phyloP scores from a whole-genome alignment of 164 flowering plant species.

The Magnolia changhungtana region DNA sequence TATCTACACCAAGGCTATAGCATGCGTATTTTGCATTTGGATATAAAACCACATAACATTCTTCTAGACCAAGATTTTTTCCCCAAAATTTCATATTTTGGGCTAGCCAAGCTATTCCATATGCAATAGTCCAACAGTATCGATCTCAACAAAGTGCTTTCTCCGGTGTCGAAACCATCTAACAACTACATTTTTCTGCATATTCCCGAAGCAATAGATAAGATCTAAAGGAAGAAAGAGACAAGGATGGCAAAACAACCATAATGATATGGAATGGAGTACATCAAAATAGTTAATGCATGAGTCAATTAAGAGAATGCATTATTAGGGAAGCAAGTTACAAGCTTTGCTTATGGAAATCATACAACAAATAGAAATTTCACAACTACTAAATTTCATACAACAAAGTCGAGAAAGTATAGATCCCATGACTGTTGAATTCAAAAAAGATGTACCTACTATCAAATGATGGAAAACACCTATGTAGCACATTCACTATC shows the following conservation, averaged over 20 bases:
- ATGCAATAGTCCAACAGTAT: constrained; percentile 16
- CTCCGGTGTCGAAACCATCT: constrained; percentile 54
- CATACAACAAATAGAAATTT: no score
- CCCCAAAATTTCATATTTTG: constrained; percentile 18
- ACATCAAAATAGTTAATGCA: no score
- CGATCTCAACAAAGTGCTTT: constrained; percentile 50
- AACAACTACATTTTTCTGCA: constrained; percentile 39
- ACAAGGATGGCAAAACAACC: no score
- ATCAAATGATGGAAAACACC: constrained; percentile 85
- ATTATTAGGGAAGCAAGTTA: no score
- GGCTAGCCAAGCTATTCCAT: constrained; percentile 6
- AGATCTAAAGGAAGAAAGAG: background rate
- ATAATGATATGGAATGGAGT: no score
- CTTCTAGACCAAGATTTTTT: constrained; percentile 4
- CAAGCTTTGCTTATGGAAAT: no score
- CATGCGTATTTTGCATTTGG: constrained; percentile 14
- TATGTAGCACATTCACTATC: constrained; percentile 68
- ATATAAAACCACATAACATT: constrained; percentile 16
- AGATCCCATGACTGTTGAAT: no score
- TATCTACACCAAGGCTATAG: constrained; percentile 10
- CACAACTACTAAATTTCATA: no score
- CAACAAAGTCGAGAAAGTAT: no score
- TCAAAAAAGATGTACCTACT: constrained; percentile 51
- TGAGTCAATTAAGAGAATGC: no score
- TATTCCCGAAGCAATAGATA: background rate